A percentile compares a stretch with the other conserved stretches of the same genome.
These are phyloP conservation scores for Lepidium africanum DNA, from an alignment of 345 rosid genomes.

Conservation along the genomic window DNA sequence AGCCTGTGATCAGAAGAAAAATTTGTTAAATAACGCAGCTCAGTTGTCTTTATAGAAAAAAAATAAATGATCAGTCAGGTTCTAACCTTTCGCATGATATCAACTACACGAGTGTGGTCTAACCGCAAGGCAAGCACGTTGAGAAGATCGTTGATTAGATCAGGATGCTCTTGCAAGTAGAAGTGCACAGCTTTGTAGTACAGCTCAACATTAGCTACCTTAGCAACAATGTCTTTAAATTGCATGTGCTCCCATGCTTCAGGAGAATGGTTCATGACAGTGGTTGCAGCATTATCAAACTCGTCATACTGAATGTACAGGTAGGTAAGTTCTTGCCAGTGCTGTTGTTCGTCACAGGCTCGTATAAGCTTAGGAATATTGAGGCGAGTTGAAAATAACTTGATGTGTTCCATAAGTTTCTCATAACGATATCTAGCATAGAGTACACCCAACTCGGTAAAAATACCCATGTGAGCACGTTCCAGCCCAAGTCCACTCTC, in stretches of 20 bases:
- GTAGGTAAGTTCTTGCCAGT: conserved; percentile 92
- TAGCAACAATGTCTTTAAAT: conserved; percentile 84
- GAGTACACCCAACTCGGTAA: conserved; percentile 94
- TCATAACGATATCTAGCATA: conserved; percentile 95
- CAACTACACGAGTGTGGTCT: conserved; percentile 96
- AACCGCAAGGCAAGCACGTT: conserved; percentile 91
- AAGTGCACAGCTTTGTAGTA: conserved; percentile 98
- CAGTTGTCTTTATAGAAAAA: not conserved
- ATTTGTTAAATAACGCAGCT: not conserved
- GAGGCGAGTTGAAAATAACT: conserved; percentile 92
- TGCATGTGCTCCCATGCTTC: conserved; percentile 99
- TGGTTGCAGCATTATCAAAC: conserved; percentile 97
- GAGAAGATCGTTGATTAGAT: conserved; percentile 84
- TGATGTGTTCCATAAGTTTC: conserved; percentile 98
- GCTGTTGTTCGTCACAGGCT: conserved; percentile 98
- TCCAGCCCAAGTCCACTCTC: conserved; percentile 98
- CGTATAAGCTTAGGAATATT: conserved; percentile 95
- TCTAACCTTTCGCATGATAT: conserved; percentile 89
- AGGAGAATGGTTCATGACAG: conserved; percentile 98
- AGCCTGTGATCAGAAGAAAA: conserved; percentile 44
- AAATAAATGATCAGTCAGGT: not conserved
- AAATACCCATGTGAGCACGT: conserved; percentile 99
- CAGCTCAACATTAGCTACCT: conserved; percentile 92
- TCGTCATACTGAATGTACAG: conserved; percentile 88
- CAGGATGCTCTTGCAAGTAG: conserved; percentile 97